Evolutionary conservation across 805 yeast genomes (phyloP).

Genomic region (Wickerhamomyces bisporus): DNA sequence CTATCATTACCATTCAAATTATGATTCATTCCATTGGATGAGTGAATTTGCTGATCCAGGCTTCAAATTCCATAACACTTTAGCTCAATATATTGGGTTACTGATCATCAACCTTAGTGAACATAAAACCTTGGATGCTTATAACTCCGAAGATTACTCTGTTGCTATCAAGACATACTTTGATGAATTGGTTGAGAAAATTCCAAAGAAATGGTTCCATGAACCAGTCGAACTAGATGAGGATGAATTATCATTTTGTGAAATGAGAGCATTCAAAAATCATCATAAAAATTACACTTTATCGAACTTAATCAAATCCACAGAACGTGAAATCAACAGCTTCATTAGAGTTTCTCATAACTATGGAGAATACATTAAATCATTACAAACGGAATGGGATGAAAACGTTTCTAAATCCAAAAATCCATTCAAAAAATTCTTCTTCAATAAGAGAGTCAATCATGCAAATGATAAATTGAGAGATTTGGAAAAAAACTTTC

Average conservation of each 20-base stretch:
- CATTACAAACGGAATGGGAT: conserved; percentile 25
- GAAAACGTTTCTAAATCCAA: conserved; percentile 21
- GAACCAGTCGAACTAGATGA: conserved; percentile 10
- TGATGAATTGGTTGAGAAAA: conserved; percentile 27
- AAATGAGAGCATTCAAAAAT: conserved; percentile 4
- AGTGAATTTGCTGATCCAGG: conserved; percentile 55
- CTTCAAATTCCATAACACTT: conserved; percentile 51
- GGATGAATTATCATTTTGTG: conserved; percentile 7
- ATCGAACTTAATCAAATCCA: conserved; percentile 24
- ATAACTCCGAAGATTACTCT: conserved; percentile 33
- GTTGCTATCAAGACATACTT: conserved; percentile 32
- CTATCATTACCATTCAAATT: conserved; percentile 73
- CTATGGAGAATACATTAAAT: conserved; percentile 22
- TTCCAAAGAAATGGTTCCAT: conserved; percentile 37
- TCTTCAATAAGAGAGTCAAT: conserved; percentile 22
- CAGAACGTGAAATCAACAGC: conserved; percentile 22
- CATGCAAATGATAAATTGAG: conserved; percentile 32
- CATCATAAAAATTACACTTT: conserved; percentile 16
- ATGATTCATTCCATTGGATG: conserved; percentile 73
- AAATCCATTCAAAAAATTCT: conserved; percentile 28
- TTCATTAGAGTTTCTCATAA: conserved; percentile 19
- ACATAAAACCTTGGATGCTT: conserved; percentile 39
- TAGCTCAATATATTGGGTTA: conserved; percentile 50
- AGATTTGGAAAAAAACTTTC: conserved; percentile 39
- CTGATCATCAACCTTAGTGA: conserved; percentile 45